Conservation (phyloP, 306 rosid genomes). For the Pueraria montana region DNA sequence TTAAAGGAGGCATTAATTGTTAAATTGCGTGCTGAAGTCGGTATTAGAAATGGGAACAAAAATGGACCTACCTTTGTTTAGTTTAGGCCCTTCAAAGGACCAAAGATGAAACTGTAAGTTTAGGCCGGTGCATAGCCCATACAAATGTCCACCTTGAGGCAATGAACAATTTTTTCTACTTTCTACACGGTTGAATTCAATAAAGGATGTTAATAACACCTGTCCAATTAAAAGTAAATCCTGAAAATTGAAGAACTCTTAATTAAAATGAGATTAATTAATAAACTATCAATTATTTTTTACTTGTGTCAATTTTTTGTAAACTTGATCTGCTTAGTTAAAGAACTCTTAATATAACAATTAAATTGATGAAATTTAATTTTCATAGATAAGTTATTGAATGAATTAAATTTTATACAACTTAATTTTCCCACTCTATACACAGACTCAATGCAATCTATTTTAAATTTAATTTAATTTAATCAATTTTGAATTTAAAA, state of each 20-base stretch:
- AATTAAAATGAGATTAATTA: too few species aligned
- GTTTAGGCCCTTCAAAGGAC: neutral
- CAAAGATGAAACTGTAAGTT: neutral
- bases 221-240: neutral
- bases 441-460: neutral
- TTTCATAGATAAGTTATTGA: too few species aligned
- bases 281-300: too few species aligned
- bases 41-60: neutral
- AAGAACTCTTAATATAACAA: too few species aligned
- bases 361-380: too few species aligned
- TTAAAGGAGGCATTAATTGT: neutral
- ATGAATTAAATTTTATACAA: neutral
- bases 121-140: slow-evolving; percentile 11
- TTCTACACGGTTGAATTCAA: neutral
- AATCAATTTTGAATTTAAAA: neutral
- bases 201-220: neutral
- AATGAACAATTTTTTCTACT: neutral
- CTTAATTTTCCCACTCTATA: neutral
- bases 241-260: neutral
- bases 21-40: neutral
- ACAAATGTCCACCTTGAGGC: neutral
- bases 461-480: neutral
- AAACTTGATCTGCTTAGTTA: too few species aligned
- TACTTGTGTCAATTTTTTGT: too few species aligned
- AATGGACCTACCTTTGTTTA: neutral